Evolutionary conservation across 169 alveolate genomes (phyloP).

Genomic region (Cardiosporidium cionae): DNA sequence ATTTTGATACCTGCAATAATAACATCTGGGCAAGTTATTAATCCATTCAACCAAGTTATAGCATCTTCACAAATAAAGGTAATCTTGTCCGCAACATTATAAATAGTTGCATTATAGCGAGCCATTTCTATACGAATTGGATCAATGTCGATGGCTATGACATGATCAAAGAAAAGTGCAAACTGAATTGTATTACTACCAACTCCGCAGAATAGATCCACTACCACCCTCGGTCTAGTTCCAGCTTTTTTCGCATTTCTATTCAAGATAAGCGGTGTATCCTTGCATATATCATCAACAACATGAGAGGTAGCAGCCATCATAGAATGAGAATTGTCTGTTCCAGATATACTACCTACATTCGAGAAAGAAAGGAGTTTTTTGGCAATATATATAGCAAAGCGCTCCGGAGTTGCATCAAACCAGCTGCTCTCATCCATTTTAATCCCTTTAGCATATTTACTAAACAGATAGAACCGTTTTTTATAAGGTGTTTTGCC

Average conservation of each 20-base stretch:
- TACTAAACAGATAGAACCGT: background rate
- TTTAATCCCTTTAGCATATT: slow-evolving; percentile 6
- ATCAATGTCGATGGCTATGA: slow-evolving; percentile 34
- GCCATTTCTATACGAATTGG: slow-evolving; percentile 7
- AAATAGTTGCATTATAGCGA: slow-evolving; percentile 26
- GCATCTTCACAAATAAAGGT: background rate
- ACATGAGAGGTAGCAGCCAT: background rate
- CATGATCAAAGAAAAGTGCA: slow-evolving; percentile 25
- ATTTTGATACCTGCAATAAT: background rate
- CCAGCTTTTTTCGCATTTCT: too few species aligned
- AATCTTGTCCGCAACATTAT: background rate
- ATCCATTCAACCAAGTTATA: background rate
- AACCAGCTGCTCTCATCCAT: slow-evolving; percentile 19
- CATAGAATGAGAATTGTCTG: background rate
- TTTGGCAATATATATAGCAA: slow-evolving; percentile 1
- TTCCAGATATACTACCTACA: background rate
- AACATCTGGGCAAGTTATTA: background rate
- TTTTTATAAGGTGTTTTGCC: background rate
- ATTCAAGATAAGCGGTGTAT: too few species aligned
- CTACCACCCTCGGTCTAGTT: slow-evolving; percentile 1
- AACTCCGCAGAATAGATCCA: slow-evolving; percentile 44
- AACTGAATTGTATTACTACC: slow-evolving; percentile 38
- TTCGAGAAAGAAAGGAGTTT: background rate
- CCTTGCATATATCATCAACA: background rate
- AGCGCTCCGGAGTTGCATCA: slow-evolving; percentile 24